Conservation (phyloP, 345 rosid genomes). For the Clausena lansium region DNA sequence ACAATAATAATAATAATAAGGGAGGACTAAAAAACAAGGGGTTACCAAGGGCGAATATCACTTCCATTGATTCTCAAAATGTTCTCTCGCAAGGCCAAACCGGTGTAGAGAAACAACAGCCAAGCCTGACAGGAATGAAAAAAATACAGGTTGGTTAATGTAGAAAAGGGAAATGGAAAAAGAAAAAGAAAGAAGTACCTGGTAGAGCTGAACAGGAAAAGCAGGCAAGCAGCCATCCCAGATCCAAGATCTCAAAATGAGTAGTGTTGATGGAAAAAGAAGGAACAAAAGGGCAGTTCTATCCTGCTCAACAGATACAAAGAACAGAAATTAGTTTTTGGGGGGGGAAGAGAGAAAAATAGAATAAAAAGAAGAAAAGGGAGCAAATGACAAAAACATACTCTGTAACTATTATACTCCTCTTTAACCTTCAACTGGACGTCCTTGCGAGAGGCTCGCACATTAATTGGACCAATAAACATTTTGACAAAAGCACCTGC, state of each 20-base stretch:
- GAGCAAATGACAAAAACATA: conserved; percentile 19
- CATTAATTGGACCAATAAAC: conserved; percentile 96
- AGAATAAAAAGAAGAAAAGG: background rate
- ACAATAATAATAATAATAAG: too few relatives aligned
- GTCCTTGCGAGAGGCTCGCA: conserved; percentile 82
- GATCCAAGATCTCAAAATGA: conserved; percentile 67
- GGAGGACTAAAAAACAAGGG: background rate
- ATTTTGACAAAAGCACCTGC: conserved; percentile 68
- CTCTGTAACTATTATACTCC: conserved; percentile 95
- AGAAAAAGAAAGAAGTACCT: conserved; percentile 38
- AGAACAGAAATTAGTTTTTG: background rate
- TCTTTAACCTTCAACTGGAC: conserved; percentile 92
- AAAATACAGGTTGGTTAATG: background rate
- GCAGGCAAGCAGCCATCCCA: conserved; percentile 96
- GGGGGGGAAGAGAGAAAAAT: background rate
- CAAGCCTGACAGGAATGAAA: conserved; percentile 54
- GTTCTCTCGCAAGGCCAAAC: conserved; percentile 94
- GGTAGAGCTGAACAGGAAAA: conserved; percentile 92
- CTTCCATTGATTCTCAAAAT: conserved; percentile 95
- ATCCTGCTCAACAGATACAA: conserved; percentile 59
- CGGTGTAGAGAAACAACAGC: conserved; percentile 94
- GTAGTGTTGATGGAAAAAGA: conserved; percentile 76
- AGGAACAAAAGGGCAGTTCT: conserved; percentile 93
- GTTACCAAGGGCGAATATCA: conserved; percentile 95
- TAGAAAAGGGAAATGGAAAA: background rate